Evolutionary conservation across 768 basidiomycete species (phyloP), one percentile per base, ranked within the genome.

Genomic region (Rhodotorula babjevae): DNA sequence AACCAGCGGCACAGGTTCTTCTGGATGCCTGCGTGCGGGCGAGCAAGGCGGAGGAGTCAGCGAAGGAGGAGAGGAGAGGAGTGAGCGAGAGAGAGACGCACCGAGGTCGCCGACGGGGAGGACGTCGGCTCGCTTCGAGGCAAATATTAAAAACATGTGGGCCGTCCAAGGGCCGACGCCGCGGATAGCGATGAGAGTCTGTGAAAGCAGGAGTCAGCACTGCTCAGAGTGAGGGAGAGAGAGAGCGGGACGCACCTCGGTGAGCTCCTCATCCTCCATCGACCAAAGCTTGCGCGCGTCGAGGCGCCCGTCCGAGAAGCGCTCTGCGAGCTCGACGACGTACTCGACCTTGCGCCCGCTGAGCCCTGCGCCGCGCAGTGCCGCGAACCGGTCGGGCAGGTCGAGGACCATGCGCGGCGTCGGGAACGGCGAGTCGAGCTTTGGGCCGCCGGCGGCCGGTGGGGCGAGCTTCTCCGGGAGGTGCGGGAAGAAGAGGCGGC

Each of bases 331-430:
- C 77, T 91, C 91, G 46, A 86, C 83, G 47, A 95, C 86, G 80
- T 96, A 96, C 82, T 94, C 91, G 6, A 90, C 91, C 80, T 96
- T 96, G n/a, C 92, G 84, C 25, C 82, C 85, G 72, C 89, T 91
- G 67, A 95, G 81, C 0, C 93, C 93, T 15, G 90, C 92, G 12
- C 85, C 84, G 63, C 87, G 85, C 47, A 95, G 83, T 5, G 83
- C 83, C 21, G 85, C 74, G 31, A 85, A 87, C 23, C 66, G 60
- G n/a, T 72, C 69, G 11, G 60, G 31, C 23, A 71, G 62, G 46
- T 82, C 81, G 5, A 86, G 83, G 5, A 95, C 90, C 79, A 89
- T 86, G 57, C 83, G 81, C 18, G 92, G 88, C 5, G 85, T 85
- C 3, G 92, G 92, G 80, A 91, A 94, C 1, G 67, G 68, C 8